Percentiles rank a stretch among this genome's conserved stretches.
Evolutionary conservation across 495 filamentous ascomycete species (phyloP).

Genomic region (Chaetomidium leptoderma): DNA sequence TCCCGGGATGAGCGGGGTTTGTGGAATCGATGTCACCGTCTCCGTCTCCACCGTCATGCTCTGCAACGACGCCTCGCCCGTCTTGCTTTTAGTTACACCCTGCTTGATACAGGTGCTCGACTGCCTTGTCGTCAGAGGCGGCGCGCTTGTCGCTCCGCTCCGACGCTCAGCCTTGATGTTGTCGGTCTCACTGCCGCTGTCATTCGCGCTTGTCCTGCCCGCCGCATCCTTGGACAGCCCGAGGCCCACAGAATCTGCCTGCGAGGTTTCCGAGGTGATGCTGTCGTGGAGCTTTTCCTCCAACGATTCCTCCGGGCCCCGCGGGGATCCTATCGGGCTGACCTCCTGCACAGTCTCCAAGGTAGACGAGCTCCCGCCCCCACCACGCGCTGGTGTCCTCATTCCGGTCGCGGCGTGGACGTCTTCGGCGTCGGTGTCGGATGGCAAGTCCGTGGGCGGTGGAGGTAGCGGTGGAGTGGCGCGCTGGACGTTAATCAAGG

Average conservation of each 20-base stretch:
- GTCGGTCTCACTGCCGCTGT: conserved; percentile 61
- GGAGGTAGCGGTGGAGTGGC: conserved; percentile 44
- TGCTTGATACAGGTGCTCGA: conserved; percentile 44
- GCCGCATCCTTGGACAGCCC: conserved; percentile 30
- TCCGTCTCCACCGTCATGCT: conserved; percentile 99
- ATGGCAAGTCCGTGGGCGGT: conserved; percentile 33
- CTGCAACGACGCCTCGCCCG: conserved; percentile 67
- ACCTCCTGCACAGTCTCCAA: conserved; percentile 93
- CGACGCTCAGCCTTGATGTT: conserved; percentile 38
- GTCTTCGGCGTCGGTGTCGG: conserved; percentile 55
- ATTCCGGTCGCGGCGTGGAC: conserved; percentile 49
- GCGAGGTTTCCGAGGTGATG: conserved; percentile 41
- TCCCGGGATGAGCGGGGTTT: conserved; percentile 71
- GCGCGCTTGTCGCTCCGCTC: conserved; percentile 30
- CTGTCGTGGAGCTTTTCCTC: conserved; percentile 50
- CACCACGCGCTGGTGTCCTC: conserved; percentile 61
- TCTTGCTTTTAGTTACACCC: conserved; percentile 50
- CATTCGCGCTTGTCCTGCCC: conserved; percentile 40
- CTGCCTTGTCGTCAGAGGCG: conserved; percentile 42
- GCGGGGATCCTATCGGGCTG: conserved; percentile 73
- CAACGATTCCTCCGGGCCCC: conserved; percentile 43
- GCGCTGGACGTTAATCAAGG: conserved; percentile 54
- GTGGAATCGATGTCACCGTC: conserved; percentile 86
- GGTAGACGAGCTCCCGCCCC: conserved; percentile 60
- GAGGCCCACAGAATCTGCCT: conserved; percentile 33